Percentiles rank a stretch among this genome's conserved stretches.
Conservation (phyloP, 352 stramenopile genomes). For the Blastocystis hominis region DNA sequence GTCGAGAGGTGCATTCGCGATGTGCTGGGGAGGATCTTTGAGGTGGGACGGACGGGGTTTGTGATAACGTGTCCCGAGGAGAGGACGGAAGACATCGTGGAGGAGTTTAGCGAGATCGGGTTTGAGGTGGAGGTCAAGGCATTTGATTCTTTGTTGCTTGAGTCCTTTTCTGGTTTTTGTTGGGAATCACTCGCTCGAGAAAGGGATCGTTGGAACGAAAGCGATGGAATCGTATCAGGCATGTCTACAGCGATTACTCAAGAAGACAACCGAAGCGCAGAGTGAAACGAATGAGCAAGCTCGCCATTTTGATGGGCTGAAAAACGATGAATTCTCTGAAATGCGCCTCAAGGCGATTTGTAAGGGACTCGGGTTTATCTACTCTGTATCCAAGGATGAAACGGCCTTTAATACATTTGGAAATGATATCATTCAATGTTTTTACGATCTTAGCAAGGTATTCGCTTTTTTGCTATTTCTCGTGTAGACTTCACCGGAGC, state of each 20-base stretch:
- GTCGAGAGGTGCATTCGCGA: constrained; percentile 8
- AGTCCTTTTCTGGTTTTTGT: background rate
- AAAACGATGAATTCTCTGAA: background rate
- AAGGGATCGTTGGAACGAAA: background rate
- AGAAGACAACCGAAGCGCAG: background rate
- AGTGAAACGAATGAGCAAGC: too few species aligned
- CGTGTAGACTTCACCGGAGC: constrained; percentile 48
- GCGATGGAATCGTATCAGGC: background rate
- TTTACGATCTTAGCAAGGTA: constrained; percentile 60
- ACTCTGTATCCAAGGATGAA: constrained; percentile 26
- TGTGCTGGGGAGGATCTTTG: background rate
- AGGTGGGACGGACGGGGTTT: background rate
- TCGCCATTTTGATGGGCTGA: background rate
- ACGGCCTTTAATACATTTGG: constrained; percentile 58
- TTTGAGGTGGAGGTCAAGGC: background rate
- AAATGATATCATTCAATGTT: constrained; percentile 61
- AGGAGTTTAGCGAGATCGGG: constrained; percentile 15
- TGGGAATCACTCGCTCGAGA: background rate
- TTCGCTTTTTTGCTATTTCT: background rate
- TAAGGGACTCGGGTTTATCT: constrained; percentile 45
- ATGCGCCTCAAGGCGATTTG: background rate
- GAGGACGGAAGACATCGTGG: background rate
- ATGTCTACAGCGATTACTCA: background rate
- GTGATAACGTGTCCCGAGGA: constrained; percentile 44
- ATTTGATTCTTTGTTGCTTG: background rate